Evolutionary conservation across 371 early-diverging fungal genomes (phyloP), one percentile per base, ranked within the genome.

Genomic region (Apophysomyces ossiformis): DNA sequence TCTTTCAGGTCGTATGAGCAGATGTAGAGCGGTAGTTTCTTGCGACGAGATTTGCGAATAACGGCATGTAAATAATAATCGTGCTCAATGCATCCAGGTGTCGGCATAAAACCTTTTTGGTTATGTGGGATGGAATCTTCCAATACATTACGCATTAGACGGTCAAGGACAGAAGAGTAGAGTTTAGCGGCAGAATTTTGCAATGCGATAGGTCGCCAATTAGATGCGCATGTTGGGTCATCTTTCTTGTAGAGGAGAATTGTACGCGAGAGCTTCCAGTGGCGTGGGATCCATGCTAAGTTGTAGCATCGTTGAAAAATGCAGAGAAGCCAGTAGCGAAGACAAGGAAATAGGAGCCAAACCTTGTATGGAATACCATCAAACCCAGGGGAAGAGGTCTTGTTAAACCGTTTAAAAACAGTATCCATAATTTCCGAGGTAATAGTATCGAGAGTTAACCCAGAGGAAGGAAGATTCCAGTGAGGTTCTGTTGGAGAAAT

Each of bases 171-270:
- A 11, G 45, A 50, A 13, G 61, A 45, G n/a, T 61, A 61, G 26
- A 61, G 35, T 35, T 61, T 61, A 2, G 47, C 47, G 2, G 47
- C 61, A 5, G 61, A 32, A 44, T 61, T 61, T 46, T 61, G 61
- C 5, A 60, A 13, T 9, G 59, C 58, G 4, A 72, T 68, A 4
- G 69, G 73, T 9, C 69, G 57, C 38, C 66, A 72, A 56, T 69
- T 72, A 60, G 56, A 46, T 1, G 75, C 64, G 5, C 44, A 12
- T 1, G 44, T 11, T 7, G 60, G 60, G 36, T 63, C 65, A 32
- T 67, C 71, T 43, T 69, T 71, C 46, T 75, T 76, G 44, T 60
- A 62, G 7, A 76, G 50, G 5, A 50, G 50, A 26, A 50, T 50
- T 1, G 21, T 50, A 4, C 21, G 50, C 1, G 50, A 50, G 21